Evolutionary conservation across 805 yeast genomes (phyloP).

Genomic region (Kodamaea fukazawae): DNA sequence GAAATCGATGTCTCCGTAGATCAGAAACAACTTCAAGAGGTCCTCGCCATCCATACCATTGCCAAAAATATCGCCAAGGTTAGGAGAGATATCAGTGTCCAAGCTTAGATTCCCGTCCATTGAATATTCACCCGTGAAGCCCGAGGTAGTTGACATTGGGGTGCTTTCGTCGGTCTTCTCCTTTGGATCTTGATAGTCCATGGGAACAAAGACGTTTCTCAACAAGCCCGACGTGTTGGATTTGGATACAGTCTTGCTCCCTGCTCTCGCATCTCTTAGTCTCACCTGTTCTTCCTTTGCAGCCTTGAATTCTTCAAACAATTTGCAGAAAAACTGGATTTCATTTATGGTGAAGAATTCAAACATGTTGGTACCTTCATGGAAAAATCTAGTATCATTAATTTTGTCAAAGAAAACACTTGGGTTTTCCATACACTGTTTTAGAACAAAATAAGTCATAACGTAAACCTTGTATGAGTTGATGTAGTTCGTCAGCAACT

Average conservation of each 20-base stretch:
- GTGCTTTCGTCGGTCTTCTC: background rate
- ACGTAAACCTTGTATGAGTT: constrained; percentile 42
- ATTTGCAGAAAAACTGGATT: constrained; percentile 31
- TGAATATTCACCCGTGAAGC: too few relatives aligned
- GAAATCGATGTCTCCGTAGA: constrained; percentile 32
- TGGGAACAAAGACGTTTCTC: too few relatives aligned
- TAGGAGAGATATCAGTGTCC: constrained; percentile 1
- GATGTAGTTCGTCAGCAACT: constrained; percentile 35
- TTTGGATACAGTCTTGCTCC: constrained; percentile 1
- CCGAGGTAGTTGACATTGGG: background rate
- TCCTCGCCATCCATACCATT: constrained; percentile 26
- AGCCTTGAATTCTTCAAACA: constrained; percentile 38
- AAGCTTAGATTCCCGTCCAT: too few relatives aligned
- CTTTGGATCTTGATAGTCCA: background rate
- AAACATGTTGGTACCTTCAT: constrained; percentile 39
- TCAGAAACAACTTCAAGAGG: constrained; percentile 32
- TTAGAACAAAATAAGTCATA: constrained; percentile 38
- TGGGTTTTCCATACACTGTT: constrained; percentile 42
- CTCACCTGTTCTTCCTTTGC: constrained; percentile 30
- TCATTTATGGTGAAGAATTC: constrained; percentile 37
- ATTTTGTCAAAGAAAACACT: constrained; percentile 33
- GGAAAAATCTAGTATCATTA: constrained; percentile 25
- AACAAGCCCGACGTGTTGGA: too few relatives aligned
- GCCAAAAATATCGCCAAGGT: constrained; percentile 2
- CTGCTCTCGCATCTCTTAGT: constrained; percentile 5